A percentile compares a stretch with the other conserved stretches of the same genome.
phyloP scores from a whole-genome alignment of 495 filamentous ascomycete species.

The Durotheca rogersii region DNA sequence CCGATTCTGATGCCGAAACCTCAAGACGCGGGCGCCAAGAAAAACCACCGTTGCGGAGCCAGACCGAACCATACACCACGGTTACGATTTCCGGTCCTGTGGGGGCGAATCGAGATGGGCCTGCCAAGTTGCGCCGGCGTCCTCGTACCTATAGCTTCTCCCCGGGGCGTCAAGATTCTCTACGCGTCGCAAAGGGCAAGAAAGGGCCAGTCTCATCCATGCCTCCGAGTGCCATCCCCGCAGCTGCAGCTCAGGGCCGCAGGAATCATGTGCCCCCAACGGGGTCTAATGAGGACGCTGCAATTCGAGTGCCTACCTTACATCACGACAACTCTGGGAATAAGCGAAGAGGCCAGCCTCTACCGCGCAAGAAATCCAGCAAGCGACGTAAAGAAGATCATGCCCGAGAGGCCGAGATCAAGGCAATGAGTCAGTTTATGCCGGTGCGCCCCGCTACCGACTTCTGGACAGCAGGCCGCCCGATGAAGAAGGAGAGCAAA shows the following conservation, averaged over 20 bases:
- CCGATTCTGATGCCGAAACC: constrained; percentile 36
- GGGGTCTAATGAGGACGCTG: constrained; percentile 37
- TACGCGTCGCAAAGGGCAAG: constrained; percentile 38
- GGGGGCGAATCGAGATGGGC: constrained; percentile 38
- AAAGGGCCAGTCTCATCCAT: constrained; percentile 35
- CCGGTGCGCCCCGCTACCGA: constrained; percentile 61
- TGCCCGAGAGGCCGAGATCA: constrained; percentile 80
- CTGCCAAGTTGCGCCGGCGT: constrained; percentile 51
- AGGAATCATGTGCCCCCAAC: constrained; percentile 30
- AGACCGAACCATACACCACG: constrained; percentile 38
- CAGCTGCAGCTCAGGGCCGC: constrained; percentile 4
- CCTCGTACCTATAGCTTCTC: constrained; percentile 56
- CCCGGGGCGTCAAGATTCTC: constrained; percentile 49
- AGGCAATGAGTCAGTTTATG: constrained; percentile 72
- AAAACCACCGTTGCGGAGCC: constrained; percentile 39
- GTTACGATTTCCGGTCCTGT: constrained; percentile 17
- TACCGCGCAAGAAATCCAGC: constrained; percentile 69
- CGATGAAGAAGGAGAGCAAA: constrained; percentile 64
- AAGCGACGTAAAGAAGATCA: constrained; percentile 74
- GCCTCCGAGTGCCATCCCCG: constrained; percentile 19
- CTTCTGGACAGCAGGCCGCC: constrained; percentile 47
- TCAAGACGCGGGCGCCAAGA: constrained; percentile 25
- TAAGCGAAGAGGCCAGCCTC: constrained; percentile 54
- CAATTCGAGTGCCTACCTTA: constrained; percentile 61
- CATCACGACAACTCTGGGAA: constrained; percentile 49